Base-by-base conservation (phyloP, 1,284 basidiomycete species). In the Leccinum variabile region DNA sequence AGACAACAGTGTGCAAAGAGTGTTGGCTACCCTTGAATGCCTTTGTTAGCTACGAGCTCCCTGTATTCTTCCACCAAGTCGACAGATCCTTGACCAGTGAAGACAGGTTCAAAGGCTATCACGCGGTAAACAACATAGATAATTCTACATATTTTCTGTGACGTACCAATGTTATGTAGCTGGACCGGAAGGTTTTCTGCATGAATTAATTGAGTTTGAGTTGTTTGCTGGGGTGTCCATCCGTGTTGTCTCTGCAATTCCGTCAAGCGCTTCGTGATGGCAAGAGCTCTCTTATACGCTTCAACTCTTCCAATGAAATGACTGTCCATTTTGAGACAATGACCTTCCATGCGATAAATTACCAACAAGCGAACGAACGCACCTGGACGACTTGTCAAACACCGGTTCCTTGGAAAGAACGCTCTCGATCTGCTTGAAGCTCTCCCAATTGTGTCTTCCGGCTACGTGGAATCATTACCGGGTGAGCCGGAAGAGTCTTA, bases 311-410 rank as follows among this genome's bases (percentile, higher is more conserved):
- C 73, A 35, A 74, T 62, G 39, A 75, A 74, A 14, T 71, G 64
- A 46, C 68, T 70, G 56, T 25, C 35, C 10, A 18, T 54, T 18
- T 54, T n/a, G n/a, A 30, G 16, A 37, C 10, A n/a, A 14, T 64
- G 11, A 63, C 57, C 22, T 22, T 10, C n/a, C 10, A 8, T 39
- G 55, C 3, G n/a, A 18, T 6, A 33, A 37, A 14, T 11, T 5
- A 3, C 18, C 32, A 25, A 39, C 22, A 5, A 16, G 22, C 16
- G 14, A 44, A 8, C 11, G 9, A 13, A 63, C 72, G 54, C 65
- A 86, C 86, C 83, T 82, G 59, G 78, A 73, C 0, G 81, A 77
- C 72, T 90, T 91, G 74, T 89, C 84, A 65, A 93, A 91, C 3
- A 79, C 74, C 0, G 84, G 81, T 63, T 92, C 90, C 2, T 76